Conservation (phyloP, 306 rosid species). For the Alnus glutinosa region DNA sequence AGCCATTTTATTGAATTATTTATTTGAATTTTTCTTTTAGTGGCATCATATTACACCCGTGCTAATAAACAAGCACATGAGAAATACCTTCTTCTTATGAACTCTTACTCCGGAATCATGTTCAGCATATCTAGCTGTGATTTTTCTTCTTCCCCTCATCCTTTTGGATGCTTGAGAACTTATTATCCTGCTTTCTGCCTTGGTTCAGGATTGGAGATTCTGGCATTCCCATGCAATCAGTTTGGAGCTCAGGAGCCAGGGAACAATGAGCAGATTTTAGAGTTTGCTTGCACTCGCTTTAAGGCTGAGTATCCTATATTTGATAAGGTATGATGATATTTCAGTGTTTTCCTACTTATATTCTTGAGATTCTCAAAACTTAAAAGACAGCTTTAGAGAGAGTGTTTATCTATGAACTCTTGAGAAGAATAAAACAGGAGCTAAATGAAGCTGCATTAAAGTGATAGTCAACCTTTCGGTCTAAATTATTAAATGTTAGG, state of each 20-base stretch:
- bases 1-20: background rate
- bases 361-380: background rate
- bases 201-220: slow-evolving; percentile 74
- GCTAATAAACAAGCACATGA: background rate
- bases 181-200: background rate
- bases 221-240: slow-evolving; percentile 97
- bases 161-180: background rate
- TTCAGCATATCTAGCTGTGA: background rate
- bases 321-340: slow-evolving; percentile 61
- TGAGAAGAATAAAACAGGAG: background rate
- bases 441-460: background rate
- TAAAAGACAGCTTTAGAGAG: background rate
- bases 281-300: slow-evolving; percentile 90
- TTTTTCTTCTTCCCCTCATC: background rate
- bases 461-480: background rate
- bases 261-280: slow-evolving; percentile 70
- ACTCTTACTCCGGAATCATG: background rate
- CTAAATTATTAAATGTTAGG: background rate
- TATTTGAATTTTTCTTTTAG: background rate
- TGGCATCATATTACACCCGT: background rate
- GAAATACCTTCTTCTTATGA: background rate
- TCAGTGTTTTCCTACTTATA: background rate
- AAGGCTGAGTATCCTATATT: slow-evolving; percentile 93
- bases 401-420: background rate
- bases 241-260: slow-evolving; percentile 99